Evolutionary conservation across 2,329 filamentous ascomycete genomes (phyloP).

Genomic region (Colletotrichum sp.): DNA sequence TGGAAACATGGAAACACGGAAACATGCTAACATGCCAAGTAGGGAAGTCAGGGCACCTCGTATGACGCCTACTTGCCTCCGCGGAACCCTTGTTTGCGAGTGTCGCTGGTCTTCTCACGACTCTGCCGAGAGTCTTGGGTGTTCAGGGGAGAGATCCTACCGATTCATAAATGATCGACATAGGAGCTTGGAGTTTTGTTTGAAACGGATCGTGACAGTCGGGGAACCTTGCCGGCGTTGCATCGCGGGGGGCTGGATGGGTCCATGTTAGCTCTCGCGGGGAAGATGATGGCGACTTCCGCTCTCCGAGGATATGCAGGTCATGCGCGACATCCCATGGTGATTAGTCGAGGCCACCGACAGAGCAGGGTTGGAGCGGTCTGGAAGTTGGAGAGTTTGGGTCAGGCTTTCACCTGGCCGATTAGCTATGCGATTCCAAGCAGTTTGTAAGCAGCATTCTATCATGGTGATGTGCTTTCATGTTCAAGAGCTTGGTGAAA

Average conservation of each 20-base stretch:
- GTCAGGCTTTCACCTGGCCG: background rate
- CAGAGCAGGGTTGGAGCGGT: background rate
- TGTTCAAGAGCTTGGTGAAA: background rate
- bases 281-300: background rate
- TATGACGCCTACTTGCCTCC: background rate
- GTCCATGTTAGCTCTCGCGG: background rate
- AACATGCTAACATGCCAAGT: background rate
- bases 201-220: background rate
- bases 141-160: background rate
- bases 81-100: background rate
- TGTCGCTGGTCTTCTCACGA: background rate
- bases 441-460: background rate
- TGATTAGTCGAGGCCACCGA: background rate
- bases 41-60: background rate
- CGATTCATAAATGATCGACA: background rate
- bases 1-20: background rate
- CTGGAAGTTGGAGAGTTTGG: background rate
- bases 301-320: background rate
- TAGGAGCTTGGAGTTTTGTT: background rate
- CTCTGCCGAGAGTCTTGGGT: background rate
- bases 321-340: background rate
- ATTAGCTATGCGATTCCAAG: background rate
- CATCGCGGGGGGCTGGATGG: background rate
- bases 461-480: background rate
- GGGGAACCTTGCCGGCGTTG: background rate